These are phyloP conservation scores for Ceratobasidium sp. DNA, from an alignment of 1,284 basidiomycete genomes.

Conservation along the genomic window DNA sequence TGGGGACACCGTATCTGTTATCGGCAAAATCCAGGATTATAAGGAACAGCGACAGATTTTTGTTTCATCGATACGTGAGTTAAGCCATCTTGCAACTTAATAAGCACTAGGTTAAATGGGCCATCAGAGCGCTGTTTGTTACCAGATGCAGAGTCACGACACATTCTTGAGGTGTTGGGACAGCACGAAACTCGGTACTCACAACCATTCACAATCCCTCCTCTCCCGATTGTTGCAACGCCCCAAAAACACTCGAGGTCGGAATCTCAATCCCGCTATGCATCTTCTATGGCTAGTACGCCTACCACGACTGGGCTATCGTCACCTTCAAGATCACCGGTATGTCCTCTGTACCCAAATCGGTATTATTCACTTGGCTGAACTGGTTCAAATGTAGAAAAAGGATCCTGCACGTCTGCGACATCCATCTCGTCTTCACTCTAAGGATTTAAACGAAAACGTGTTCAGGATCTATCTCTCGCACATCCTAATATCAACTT, in stretches of 20 bases:
- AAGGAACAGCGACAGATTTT: conserved; percentile 25
- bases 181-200: conserved; percentile 31
- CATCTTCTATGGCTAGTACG: conserved; percentile 38
- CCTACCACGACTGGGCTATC: conserved; percentile 14
- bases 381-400: conserved; percentile 5
- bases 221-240: conserved; percentile 26
- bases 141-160: conserved; percentile 36
- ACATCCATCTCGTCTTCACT: conserved; percentile 42
- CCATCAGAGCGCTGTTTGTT: conserved; percentile 14
- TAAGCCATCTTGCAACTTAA: neutral
- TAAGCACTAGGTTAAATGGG: neutral
- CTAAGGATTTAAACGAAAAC: conserved; percentile 41
- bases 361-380: neutral
- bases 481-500: conserved; percentile 29
- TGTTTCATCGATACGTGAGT: conserved; percentile 35
- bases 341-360: neutral
- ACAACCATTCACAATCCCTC: conserved; percentile 38
- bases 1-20: conserved; percentile 30
- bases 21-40: conserved; percentile 30
- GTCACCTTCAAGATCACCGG: conserved; percentile 29
- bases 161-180: conserved; percentile 33
- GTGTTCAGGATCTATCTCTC: conserved; percentile 40
- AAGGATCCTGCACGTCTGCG: conserved; percentile 22
- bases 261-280: conserved; percentile 12
- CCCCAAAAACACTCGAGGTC: conserved; percentile 13